phyloP scores from a whole-genome alignment of 306 rosid species.

The Elaeagnus macrophylla region DNA sequence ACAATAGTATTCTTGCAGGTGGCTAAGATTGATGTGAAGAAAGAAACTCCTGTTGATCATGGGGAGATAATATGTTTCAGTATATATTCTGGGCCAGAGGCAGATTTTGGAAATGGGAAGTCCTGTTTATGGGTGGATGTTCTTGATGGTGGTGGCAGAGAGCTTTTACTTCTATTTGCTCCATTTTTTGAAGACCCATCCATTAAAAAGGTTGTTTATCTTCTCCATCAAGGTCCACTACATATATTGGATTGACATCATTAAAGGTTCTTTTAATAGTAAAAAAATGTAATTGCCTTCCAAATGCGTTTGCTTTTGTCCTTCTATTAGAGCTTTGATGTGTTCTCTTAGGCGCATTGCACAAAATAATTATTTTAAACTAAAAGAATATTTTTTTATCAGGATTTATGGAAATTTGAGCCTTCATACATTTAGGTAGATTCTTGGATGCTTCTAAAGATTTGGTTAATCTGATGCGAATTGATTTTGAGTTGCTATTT shows the following conservation, averaged over 20 bases:
- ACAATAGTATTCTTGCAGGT: constrained; percentile 46
- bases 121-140: constrained; percentile 97
- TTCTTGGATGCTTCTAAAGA: too few species aligned
- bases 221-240: constrained; percentile 16
- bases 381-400: too few species aligned
- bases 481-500: too few species aligned
- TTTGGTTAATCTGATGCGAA: too few species aligned
- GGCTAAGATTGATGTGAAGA: constrained; percentile 78
- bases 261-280: neutral
- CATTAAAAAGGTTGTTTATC: constrained; percentile 62
- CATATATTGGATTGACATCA: neutral
- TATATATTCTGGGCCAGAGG: constrained; percentile 68
- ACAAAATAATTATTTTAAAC: too few species aligned
- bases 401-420: too few species aligned
- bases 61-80: constrained; percentile 95
- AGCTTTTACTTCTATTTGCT: constrained; percentile 56
- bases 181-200: constrained; percentile 69
- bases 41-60: constrained; percentile 89
- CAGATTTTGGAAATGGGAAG: constrained; percentile 84
- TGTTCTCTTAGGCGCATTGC: too few species aligned
- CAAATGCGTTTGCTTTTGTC: too few species aligned
- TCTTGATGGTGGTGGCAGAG: constrained; percentile 92
- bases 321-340: too few species aligned
- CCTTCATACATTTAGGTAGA: too few species aligned
- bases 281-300: neutral